phyloP scores from a whole-genome alignment of 305 asterid genomes.

The Fraxinus nigra region DNA sequence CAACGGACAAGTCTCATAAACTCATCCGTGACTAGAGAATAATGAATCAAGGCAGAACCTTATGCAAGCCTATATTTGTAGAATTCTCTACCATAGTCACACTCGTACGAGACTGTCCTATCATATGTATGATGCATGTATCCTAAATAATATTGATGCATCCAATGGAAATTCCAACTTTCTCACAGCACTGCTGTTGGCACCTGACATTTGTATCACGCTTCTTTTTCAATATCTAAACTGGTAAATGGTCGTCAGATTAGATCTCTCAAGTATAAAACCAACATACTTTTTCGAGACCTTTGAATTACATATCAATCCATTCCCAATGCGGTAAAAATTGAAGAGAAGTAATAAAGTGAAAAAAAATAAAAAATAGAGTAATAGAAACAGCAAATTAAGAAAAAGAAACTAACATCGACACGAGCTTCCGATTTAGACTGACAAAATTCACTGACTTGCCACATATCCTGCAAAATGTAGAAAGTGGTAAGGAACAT shows the following conservation, averaged over 20 bases:
- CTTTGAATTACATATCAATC: background rate
- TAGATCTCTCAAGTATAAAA: background rate
- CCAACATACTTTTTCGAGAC: background rate
- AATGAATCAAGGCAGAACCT: background rate
- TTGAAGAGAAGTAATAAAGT: background rate
- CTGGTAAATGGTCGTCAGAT: background rate
- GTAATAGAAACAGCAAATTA: conserved; percentile 4
- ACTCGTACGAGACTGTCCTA: background rate
- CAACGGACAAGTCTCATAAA: background rate
- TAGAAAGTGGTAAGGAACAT: conserved; percentile 25
- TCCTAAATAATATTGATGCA: background rate
- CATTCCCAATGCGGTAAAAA: background rate
- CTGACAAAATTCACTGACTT: conserved; percentile 91
- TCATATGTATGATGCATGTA: background rate
- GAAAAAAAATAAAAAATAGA: background rate
- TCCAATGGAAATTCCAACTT: background rate
- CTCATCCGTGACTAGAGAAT: background rate
- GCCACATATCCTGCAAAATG: conserved; percentile 90
- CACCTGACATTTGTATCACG: background rate
- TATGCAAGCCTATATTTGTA: background rate
- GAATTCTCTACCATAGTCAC: background rate
- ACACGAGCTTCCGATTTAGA: conserved; percentile 98
- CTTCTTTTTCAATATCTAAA: background rate
- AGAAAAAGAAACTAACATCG: conserved; percentile 66
- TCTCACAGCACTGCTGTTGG: background rate